A percentile compares a stretch with the other conserved stretches of the same genome.
Conservation (phyloP, 225 moss, liverwort and hornwort species). For the Ulota crispa region DNA sequence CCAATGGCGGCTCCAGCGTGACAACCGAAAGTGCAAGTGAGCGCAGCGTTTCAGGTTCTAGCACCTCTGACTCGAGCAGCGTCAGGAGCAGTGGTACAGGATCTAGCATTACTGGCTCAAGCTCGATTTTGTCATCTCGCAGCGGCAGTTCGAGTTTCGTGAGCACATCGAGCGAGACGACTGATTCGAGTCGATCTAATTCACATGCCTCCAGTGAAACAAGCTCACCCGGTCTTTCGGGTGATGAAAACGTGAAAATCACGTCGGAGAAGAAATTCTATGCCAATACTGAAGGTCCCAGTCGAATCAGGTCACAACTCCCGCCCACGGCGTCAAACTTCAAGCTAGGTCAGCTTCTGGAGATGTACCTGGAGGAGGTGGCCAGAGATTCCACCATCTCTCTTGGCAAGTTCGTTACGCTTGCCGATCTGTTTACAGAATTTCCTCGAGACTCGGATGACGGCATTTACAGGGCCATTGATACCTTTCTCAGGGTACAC, state of each 20-base stretch:
- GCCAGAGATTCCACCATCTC: slow-evolving; percentile 70
- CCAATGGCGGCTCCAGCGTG: slow-evolving; percentile 32
- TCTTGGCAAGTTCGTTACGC: slow-evolving; percentile 68
- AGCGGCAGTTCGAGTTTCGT: slow-evolving; percentile 37
- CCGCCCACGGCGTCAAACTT: slow-evolving; percentile 37
- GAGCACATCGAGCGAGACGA: slow-evolving; percentile 44
- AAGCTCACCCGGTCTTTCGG: slow-evolving; percentile 27
- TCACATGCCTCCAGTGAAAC: slow-evolving; percentile 25
- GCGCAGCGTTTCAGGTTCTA: slow-evolving; percentile 29
- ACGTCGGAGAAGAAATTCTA: slow-evolving; percentile 29
- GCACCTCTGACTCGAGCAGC: slow-evolving; percentile 38
- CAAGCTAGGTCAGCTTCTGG: slow-evolving; percentile 81
- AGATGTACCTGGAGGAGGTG: slow-evolving; percentile 81
- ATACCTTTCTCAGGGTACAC: slow-evolving; percentile 74
- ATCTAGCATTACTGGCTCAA: slow-evolving; percentile 27
- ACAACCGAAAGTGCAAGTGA: slow-evolving; percentile 32
- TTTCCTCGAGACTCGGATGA: slow-evolving; percentile 82
- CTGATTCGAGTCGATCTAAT: slow-evolving; percentile 23
- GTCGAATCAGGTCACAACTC: slow-evolving; percentile 28
- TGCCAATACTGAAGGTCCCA: slow-evolving; percentile 25
- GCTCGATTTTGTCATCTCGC: slow-evolving; percentile 25
- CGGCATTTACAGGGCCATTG: slow-evolving; percentile 82
- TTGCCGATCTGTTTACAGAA: slow-evolving; percentile 75
- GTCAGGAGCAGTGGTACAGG: slow-evolving; percentile 31
- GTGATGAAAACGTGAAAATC: slow-evolving; percentile 39